Percentiles rank a stretch among this genome's conserved stretches.
Evolutionary conservation across 2,329 filamentous ascomycete genomes (phyloP).

Genomic region (Onygenales sp.): DNA sequence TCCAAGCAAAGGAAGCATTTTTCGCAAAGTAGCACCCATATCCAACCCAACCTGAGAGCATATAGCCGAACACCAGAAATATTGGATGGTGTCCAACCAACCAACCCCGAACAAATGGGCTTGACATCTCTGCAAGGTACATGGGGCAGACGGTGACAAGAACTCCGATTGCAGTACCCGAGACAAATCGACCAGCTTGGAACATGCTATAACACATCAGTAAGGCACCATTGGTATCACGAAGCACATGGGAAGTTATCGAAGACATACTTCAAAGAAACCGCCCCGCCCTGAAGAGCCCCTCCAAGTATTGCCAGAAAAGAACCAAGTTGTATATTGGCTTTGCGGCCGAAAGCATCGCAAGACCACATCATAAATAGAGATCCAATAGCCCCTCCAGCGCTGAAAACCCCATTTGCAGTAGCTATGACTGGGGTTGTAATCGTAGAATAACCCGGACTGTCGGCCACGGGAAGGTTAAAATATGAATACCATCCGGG

Average conservation of each 20-base stretch:
- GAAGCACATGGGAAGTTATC: not conserved
- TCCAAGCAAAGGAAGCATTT: conserved; percentile 35
- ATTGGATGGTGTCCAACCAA: conserved; percentile 39
- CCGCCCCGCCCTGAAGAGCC: conserved; percentile 37
- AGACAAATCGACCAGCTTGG: conserved; percentile 34
- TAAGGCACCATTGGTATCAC: not conserved
- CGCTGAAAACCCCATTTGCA: conserved; percentile 41
- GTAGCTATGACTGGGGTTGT: conserved; percentile 41
- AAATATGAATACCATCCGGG: conserved; percentile 45
- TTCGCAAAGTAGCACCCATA: conserved; percentile 37
- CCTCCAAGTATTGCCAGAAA: conserved; percentile 38
- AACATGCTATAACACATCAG: conserved; percentile 28
- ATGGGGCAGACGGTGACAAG: conserved; percentile 37
- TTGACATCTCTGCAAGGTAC: conserved; percentile 37
- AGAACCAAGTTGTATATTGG: conserved; percentile 39
- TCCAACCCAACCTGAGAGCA: conserved; percentile 37
- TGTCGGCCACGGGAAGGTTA: conserved; percentile 33
- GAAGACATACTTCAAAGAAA: conserved; percentile 30
- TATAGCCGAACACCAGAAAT: conserved; percentile 40
- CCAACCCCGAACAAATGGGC: conserved; percentile 33
- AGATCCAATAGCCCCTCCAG: conserved; percentile 39
- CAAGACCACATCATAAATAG: conserved; percentile 44
- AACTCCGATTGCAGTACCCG: conserved; percentile 34
- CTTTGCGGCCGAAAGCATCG: conserved; percentile 35
- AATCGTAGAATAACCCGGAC: conserved; percentile 36